Base-by-base conservation (phyloP, 2,329 filamentous ascomycete genomes). In the Stemphylium lycopersici region DNA sequence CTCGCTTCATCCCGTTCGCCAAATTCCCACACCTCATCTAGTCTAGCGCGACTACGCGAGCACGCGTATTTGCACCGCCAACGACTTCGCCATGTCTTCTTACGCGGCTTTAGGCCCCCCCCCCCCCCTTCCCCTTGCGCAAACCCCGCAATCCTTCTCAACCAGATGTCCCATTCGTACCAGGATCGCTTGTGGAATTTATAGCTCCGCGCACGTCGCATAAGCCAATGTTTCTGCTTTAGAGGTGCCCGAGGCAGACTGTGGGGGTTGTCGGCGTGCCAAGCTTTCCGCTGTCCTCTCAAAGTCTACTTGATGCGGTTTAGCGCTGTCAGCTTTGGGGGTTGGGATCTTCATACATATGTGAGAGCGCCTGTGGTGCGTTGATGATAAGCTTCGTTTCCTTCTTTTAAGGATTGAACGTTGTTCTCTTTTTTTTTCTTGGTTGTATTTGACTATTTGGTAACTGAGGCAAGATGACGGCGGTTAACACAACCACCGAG, bases 211-310 rank as follows among this genome's bases (percentile, higher is more conserved):
- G 24, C 24, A 26, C 24, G 24, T 26, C 24, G 4, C 3, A 26
- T 26, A 3, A 29, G 11, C 3, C 3, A 8, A 11, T 11, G 26
- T 29, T 7, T 29, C 2, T 29, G 5, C 2, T 29, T 18, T 36
- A 44, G 8, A 13, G 18, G 41, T 26, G 22, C 13, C 40, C 18
- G 11, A 51, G 29, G 36, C 40, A 13, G 26, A 12, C 31, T 22
- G 18, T 22, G 18, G 10, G 22, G 18, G 20, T 20, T 15, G 34
- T 44, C 32, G 20, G 48, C 34, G 29, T 40, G 12, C 32, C 20
- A 52, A 40, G 52, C 42, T 24, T 34, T 31, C 48, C 13, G 42
- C 48, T 46, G 32, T 31, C 26, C 22, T 46, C 44, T 52, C 33
- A 39, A 48, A 33, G 38, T 13, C 48, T 52, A 33, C 52, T 37